These are phyloP conservation scores for Diaporthe destruens DNA, from an alignment of 2,329 filamentous ascomycete species.

Conservation along the genomic window DNA sequence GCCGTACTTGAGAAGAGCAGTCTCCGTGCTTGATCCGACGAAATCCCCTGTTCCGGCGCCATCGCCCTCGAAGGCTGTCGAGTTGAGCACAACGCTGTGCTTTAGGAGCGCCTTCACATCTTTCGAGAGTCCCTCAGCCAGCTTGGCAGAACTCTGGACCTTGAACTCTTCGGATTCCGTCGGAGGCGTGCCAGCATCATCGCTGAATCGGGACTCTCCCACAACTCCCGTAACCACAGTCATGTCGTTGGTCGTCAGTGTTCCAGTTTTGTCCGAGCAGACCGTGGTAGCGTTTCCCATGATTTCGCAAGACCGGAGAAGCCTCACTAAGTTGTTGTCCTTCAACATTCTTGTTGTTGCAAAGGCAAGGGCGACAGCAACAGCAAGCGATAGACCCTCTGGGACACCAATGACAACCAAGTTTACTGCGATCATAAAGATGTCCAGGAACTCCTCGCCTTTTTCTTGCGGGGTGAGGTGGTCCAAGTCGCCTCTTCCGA, in stretches of 20 bases:
- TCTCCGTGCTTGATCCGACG: slow-evolving; percentile 83
- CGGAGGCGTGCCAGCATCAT: not conserved
- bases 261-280: slow-evolving; percentile 82
- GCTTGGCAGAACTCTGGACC: slow-evolving; percentile 1
- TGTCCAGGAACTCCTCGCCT: slow-evolving; percentile 70
- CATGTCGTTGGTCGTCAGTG: slow-evolving; percentile 61
- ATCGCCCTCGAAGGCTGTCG: slow-evolving; percentile 76
- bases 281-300: slow-evolving; percentile 81
- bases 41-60: slow-evolving; percentile 71
- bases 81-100: slow-evolving; percentile 68
- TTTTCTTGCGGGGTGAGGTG: slow-evolving; percentile 52
- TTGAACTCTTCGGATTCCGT: not conserved
- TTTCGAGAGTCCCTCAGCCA: slow-evolving; percentile 48
- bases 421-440: slow-evolving; percentile 75
- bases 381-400: slow-evolving; percentile 75
- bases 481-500: not conserved
- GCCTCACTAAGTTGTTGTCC: slow-evolving; percentile 77
- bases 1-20: slow-evolving; percentile 78
- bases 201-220: slow-evolving; percentile 58
- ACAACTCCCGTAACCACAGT: slow-evolving; percentile 62
- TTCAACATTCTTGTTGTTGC: slow-evolving; percentile 77
- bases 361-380: slow-evolving; percentile 76
- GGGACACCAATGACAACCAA: slow-evolving; percentile 77
- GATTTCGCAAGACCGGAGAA: slow-evolving; percentile 77
- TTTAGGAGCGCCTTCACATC: slow-evolving; percentile 55